Evolutionary conservation across 495 filamentous ascomycete genomes (phyloP).

Genomic region (Lepraria neglecta): DNA sequence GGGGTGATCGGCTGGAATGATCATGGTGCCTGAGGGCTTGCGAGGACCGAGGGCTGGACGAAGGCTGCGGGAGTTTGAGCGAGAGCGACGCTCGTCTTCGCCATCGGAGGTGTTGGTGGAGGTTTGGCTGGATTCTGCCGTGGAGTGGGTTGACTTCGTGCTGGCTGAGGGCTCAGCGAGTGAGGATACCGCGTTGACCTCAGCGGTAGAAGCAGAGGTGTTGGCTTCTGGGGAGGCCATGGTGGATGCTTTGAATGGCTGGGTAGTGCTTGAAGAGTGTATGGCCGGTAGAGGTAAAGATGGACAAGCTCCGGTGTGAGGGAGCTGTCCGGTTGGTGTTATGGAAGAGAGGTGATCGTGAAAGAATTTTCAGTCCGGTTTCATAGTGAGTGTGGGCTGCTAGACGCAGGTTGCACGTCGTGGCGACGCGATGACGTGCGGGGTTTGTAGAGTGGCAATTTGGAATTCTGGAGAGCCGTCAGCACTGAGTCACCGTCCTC

Average conservation of each 20-base stretch:
- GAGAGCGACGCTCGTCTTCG: constrained; percentile 11
- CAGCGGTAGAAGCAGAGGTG: not conserved
- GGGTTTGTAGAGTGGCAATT: not conserved
- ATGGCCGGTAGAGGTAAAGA: not conserved
- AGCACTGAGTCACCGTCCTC: not conserved
- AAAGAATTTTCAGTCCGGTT: too few relatives aligned
- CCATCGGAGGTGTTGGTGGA: constrained; percentile 15
- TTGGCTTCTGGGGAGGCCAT: constrained; percentile 12
- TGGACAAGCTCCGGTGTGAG: not conserved
- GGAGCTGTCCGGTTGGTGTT: not conserved
- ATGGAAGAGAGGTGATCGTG: not conserved
- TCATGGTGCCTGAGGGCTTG: constrained; percentile 73
- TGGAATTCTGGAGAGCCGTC: not conserved
- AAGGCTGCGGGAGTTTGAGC: constrained; percentile 33
- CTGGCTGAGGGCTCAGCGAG: not conserved
- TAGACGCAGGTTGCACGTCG: not conserved
- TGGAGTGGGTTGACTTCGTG: not conserved
- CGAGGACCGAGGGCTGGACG: constrained; percentile 54
- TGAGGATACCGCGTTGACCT: not conserved
- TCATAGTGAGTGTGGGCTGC: not conserved
- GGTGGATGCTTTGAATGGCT: not conserved
- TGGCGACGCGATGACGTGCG: not conserved
- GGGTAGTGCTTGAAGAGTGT: not conserved
- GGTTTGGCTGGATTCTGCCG: constrained; percentile 9
- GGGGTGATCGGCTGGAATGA: constrained; percentile 66